A percentile compares a stretch with the other conserved stretches of the same genome.
phyloP scores from a whole-genome alignment of 2,329 filamentous ascomycete genomes.

The Claviceps sp. region DNA sequence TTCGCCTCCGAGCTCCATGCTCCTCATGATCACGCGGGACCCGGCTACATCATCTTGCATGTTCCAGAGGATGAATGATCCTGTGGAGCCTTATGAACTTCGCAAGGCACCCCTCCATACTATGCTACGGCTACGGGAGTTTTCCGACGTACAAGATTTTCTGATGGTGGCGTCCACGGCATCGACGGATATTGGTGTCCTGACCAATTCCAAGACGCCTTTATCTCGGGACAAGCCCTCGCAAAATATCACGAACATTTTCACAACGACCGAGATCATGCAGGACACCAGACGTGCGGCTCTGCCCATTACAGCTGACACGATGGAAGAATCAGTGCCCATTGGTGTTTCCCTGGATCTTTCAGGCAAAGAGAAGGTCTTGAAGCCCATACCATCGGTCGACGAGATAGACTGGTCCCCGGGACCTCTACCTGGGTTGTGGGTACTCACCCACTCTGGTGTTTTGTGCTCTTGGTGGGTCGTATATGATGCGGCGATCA shows the following conservation, averaged over 20 bases:
- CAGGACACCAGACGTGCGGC: slow-evolving; percentile 65
- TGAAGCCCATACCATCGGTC: slow-evolving; percentile 62
- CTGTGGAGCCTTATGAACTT: slow-evolving; percentile 58
- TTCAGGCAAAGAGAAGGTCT: slow-evolving; percentile 67
- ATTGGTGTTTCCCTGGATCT: slow-evolving; percentile 74
- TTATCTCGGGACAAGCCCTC: slow-evolving; percentile 48
- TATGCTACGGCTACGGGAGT: slow-evolving; percentile 63
- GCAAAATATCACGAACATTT: slow-evolving; percentile 50
- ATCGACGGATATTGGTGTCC: slow-evolving; percentile 62
- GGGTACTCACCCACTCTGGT: slow-evolving; percentile 81
- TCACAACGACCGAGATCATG: slow-evolving; percentile 57
- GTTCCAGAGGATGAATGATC: slow-evolving; percentile 62
- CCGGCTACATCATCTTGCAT: slow-evolving; percentile 42
- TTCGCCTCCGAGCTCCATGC: slow-evolving; percentile 50
- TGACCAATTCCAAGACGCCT: slow-evolving; percentile 59
- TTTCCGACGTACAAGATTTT: slow-evolving; percentile 67
- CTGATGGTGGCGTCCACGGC: slow-evolving; percentile 73
- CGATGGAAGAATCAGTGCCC: slow-evolving; percentile 53
- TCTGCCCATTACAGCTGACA: slow-evolving; percentile 50
- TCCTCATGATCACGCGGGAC: slow-evolving; percentile 64
- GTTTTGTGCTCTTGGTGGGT: slow-evolving; percentile 82
- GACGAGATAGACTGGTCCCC: slow-evolving; percentile 67
- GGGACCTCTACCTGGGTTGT: slow-evolving; percentile 68
- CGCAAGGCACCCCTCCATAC: slow-evolving; percentile 63
- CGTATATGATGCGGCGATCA: slow-evolving; percentile 77